Conservation (phyloP, 1,139 yeast species). For the Schwanniomyces etchellsii region DNA sequence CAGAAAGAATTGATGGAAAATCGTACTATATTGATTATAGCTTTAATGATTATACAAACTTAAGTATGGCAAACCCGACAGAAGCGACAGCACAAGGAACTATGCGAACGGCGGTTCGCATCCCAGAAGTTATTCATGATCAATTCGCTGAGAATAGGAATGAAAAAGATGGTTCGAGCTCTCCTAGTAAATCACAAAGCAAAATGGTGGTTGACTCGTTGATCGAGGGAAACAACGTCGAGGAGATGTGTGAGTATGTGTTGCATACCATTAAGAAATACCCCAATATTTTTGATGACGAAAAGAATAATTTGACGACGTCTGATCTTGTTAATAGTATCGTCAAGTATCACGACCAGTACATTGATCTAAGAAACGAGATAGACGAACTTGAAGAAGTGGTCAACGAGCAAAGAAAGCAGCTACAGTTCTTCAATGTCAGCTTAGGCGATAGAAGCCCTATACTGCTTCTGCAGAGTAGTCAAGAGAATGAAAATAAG, state of each 20-base stretch:
- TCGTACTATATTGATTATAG: slow-evolving; percentile 21
- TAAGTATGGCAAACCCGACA: slow-evolving; percentile 5
- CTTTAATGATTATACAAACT: slow-evolving; percentile 11
- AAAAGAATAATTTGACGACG: slow-evolving; percentile 9
- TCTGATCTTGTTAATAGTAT: slow-evolving; percentile 14
- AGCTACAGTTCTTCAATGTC: slow-evolving; percentile 22
- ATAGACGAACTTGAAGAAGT: slow-evolving; percentile 21
- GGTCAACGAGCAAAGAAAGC: slow-evolving; percentile 22
- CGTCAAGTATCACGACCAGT: slow-evolving; percentile 16
- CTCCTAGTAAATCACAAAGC: slow-evolving; percentile 2
- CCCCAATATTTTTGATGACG: slow-evolving; percentile 24
- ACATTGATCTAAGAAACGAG: slow-evolving; percentile 18
- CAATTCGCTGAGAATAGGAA: slow-evolving; percentile 21
- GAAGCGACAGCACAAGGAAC: slow-evolving; percentile 4
- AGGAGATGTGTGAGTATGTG: slow-evolving; percentile 17
- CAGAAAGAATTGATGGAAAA: slow-evolving; percentile 36
- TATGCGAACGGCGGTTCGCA: slow-evolving; percentile 18
- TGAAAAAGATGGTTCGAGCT: slow-evolving; percentile 12
- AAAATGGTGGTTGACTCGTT: slow-evolving; percentile 6
- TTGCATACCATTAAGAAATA: slow-evolving; percentile 17
- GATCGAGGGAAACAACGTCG: slow-evolving; percentile 9
- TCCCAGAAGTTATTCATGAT: slow-evolving; percentile 14
- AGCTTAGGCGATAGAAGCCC: slow-evolving; percentile 19
- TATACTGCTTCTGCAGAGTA: slow-evolving; percentile 4
- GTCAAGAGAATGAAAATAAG: slow-evolving; percentile 6